Base-by-base conservation (phyloP, 495 filamentous ascomycete genomes). In the Penicillium longicatenatum region DNA sequence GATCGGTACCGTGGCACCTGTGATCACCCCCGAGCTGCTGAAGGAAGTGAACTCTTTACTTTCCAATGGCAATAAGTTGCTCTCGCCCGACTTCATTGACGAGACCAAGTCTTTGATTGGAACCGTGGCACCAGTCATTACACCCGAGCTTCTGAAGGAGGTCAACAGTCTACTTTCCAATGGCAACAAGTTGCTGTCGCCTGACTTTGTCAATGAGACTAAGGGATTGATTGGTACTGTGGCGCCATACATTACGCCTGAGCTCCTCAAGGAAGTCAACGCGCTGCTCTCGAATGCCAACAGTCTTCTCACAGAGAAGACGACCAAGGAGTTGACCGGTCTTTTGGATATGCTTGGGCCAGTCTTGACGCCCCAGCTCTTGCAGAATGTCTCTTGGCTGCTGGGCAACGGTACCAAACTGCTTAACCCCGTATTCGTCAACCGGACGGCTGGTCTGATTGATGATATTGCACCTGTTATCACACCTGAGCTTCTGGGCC, bases 161-260 rank as follows among this genome's bases (percentile, higher is more conserved):
- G 67, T 82, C n/a, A 61, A 75, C 39, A 62, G 50, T 19, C 60
- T 80, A 22, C 62, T 82, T 8, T 56, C 56, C 12, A 77, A 79
- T 48, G 78, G 74, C 14, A 70, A 75, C 49, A 55, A 55, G 26
- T 59, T 81, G 39, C 53, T 82, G 45, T 73, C 74, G 2, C 33
- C 63, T 2, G 55, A 68, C 19, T 72, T 79, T 22, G 67, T 81
- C 49, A 74, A 79, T 51, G 73, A 80, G 63, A 79, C 79, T 8
- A 68, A 75, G 31, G 64, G 68, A 14, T 58, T 76, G 50, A 78
- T 82, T 62, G 22, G 39, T 12, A 57, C 54, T 7, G 46, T 57
- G 22, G 54, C 47, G 2, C 54, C 54, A 24, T 45, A 48, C 9
- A 22, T 57, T 7, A 57, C 46, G 8, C 37, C 54, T 16, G 22